Conservation (phyloP, 371 early-diverging fungal species). For the Phascolomyces articulosus region DNA sequence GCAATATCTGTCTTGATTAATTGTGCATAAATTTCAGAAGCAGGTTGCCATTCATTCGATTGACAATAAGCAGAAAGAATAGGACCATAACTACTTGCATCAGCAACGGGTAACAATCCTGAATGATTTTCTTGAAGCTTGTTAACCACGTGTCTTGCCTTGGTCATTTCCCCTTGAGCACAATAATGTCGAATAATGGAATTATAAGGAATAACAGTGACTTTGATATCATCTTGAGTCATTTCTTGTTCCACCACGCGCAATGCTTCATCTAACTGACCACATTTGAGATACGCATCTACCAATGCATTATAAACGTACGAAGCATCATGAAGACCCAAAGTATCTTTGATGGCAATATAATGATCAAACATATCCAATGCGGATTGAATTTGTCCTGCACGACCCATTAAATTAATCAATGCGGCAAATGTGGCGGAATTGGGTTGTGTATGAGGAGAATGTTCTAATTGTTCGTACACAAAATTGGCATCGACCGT, state of each 20-base stretch:
- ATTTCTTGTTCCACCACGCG: constrained; percentile 45
- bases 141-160: constrained; percentile 36
- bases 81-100: constrained; percentile 50
- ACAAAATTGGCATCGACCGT: constrained; percentile 37
- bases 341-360: constrained; percentile 12
- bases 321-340: constrained; percentile 45
- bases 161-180: constrained; percentile 22
- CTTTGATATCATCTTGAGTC: constrained; percentile 30
- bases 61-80: constrained; percentile 51
- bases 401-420: constrained; percentile 52
- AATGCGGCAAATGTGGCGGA: constrained; percentile 54
- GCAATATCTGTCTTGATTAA: constrained; percentile 40
- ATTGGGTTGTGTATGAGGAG: constrained; percentile 27
- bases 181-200: constrained; percentile 53
- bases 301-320: constrained; percentile 56
- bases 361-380: constrained; percentile 41
- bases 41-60: constrained; percentile 21
- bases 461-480: constrained; percentile 35
- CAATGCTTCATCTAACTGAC: constrained; percentile 39
- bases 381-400: constrained; percentile 43
- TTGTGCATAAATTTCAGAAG: constrained; percentile 31
- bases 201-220: constrained; percentile 49
- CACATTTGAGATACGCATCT: constrained; percentile 49
- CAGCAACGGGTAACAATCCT: constrained; percentile 35
- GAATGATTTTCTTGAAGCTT: constrained; percentile 17